Percentiles rank a stretch among this genome's conserved stretches.
Evolutionary conservation across 2,329 filamentous ascomycete genomes (phyloP).

Genomic region (Aciculosporium take): DNA sequence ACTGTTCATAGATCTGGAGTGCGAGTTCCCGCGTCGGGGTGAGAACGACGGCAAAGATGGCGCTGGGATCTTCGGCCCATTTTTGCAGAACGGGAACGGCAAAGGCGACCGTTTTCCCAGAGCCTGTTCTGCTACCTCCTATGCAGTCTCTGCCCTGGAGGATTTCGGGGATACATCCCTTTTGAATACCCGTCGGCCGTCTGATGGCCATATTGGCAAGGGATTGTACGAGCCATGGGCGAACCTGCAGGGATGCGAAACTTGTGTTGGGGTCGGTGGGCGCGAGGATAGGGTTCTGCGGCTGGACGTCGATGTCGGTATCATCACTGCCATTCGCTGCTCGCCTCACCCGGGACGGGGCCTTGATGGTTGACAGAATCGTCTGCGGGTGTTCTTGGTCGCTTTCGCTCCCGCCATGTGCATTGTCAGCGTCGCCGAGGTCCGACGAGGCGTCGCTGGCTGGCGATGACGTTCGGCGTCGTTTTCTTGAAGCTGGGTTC

Average conservation of each 20-base stretch:
- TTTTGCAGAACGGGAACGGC: slow-evolving; percentile 86
- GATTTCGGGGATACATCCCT: slow-evolving; percentile 83
- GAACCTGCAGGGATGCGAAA: slow-evolving; percentile 59
- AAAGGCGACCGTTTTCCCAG: slow-evolving; percentile 94
- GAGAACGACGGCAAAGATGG: slow-evolving; percentile 77
- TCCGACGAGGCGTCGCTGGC: slow-evolving; percentile 13
- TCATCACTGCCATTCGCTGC: slow-evolving; percentile 14
- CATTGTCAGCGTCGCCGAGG: slow-evolving; percentile 10
- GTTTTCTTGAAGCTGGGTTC: slow-evolving; percentile 29
- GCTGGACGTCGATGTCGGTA: slow-evolving; percentile 8
- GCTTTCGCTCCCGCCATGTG: slow-evolving; percentile 20
- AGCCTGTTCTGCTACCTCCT: slow-evolving; percentile 85
- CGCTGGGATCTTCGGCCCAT: slow-evolving; percentile 84
- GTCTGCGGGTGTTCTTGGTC: slow-evolving; percentile 19
- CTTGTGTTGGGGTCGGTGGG: slow-evolving; percentile 44
- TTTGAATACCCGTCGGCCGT: slow-evolving; percentile 83
- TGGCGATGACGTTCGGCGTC: slow-evolving; percentile 24
- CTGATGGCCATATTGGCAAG: slow-evolving; percentile 66
- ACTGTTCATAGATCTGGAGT: slow-evolving; percentile 90
- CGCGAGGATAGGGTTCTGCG: slow-evolving; percentile 28
- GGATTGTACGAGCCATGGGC: slow-evolving; percentile 79
- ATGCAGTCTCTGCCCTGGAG: slow-evolving; percentile 86
- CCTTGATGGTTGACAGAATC: slow-evolving; percentile 29
- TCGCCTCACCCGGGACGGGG: slow-evolving; percentile 39
- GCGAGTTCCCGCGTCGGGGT: slow-evolving; percentile 88